Percentiles rank a stretch among this genome's conserved stretches.
These are phyloP conservation scores for Huiozyma naganishii DNA, from an alignment of 805 yeast species.

Conservation along the genomic window DNA sequence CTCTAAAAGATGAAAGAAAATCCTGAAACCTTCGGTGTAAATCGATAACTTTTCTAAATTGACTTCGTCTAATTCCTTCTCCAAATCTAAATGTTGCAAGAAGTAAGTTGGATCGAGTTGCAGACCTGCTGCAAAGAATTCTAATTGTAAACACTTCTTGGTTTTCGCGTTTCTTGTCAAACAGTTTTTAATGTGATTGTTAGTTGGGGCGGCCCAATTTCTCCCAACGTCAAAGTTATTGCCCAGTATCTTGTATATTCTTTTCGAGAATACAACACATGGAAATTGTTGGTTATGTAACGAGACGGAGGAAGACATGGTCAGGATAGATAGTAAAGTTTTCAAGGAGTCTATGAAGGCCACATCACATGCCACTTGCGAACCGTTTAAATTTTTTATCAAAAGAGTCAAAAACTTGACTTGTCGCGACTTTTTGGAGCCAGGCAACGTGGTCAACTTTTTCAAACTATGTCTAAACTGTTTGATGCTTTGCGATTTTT, in stretches of 20 bases:
- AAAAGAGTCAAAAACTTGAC: constrained; percentile 11
- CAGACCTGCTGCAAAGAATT: constrained; percentile 16
- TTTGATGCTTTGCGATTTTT: constrained; percentile 9
- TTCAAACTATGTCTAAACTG: constrained; percentile 19
- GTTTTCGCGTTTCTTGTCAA: constrained; percentile 12
- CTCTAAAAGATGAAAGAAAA: constrained; percentile 16
- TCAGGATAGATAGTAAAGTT: constrained; percentile 6
- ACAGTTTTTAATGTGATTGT: constrained; percentile 8
- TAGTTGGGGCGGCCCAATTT: constrained; percentile 10
- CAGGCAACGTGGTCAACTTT: constrained; percentile 13
- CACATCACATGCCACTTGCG: constrained; percentile 9
- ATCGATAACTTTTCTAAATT: constrained; percentile 17
- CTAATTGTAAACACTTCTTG: constrained; percentile 13
- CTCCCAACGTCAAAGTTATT: constrained; percentile 10
- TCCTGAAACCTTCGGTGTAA: constrained; percentile 27
- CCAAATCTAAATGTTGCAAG: constrained; percentile 16
- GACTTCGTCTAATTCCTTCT: constrained; percentile 5
- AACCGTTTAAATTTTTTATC: constrained; percentile 13
- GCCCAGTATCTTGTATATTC: constrained; percentile 6
- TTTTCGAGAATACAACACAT: constrained; percentile 7
- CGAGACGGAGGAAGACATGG: constrained; percentile 9
- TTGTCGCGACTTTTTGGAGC: constrained; percentile 4
- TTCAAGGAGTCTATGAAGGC: constrained; percentile 12
- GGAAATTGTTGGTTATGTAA: constrained; percentile 4
- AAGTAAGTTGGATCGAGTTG: constrained; percentile 22